Percentiles rank a stretch among this genome's conserved stretches.
phyloP scores from a whole-genome alignment of 1,139 yeast species.

The Sugiyamaella novakii region DNA sequence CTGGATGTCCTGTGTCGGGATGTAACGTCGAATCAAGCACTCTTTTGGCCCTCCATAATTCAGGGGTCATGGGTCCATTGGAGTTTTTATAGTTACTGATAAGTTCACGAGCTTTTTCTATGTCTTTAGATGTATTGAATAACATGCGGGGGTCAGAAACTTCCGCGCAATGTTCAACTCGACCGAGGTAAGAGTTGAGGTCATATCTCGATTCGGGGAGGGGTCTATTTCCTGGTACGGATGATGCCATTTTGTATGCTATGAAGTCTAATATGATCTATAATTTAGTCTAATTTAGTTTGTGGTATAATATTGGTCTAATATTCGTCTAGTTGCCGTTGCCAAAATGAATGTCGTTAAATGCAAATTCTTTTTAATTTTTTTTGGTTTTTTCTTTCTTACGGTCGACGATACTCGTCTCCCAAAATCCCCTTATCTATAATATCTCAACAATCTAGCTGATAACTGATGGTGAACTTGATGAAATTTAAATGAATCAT shows the following conservation, averaged over 20 bases:
- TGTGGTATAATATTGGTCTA: too few relatives aligned
- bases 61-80: conserved; percentile 66
- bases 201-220: conserved; percentile 81
- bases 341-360: too few relatives aligned
- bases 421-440: background rate
- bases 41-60: conserved; percentile 86
- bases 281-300: too few relatives aligned
- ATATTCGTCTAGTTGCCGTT: too few relatives aligned
- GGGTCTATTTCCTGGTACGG: conserved; percentile 77
- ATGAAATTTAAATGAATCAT: too few relatives aligned
- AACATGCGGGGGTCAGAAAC: conserved; percentile 91
- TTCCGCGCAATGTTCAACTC: conserved; percentile 91
- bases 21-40: conserved; percentile 85
- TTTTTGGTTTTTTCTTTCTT: too few relatives aligned
- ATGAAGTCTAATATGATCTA: background rate
- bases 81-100: conserved; percentile 78
- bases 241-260: conserved; percentile 67
- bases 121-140: conserved; percentile 64
- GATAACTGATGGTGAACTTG: too few relatives aligned
- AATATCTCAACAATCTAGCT: too few relatives aligned
- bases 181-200: conserved; percentile 80
- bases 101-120: conserved; percentile 62
- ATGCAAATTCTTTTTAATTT: too few relatives aligned
- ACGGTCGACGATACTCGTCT: too few relatives aligned
- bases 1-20: conserved; percentile 95